Evolutionary conservation across 148 eudicot species (phyloP), one percentile per base, ranked within the genome.

Genomic region (Persicaria tinctoria): DNA sequence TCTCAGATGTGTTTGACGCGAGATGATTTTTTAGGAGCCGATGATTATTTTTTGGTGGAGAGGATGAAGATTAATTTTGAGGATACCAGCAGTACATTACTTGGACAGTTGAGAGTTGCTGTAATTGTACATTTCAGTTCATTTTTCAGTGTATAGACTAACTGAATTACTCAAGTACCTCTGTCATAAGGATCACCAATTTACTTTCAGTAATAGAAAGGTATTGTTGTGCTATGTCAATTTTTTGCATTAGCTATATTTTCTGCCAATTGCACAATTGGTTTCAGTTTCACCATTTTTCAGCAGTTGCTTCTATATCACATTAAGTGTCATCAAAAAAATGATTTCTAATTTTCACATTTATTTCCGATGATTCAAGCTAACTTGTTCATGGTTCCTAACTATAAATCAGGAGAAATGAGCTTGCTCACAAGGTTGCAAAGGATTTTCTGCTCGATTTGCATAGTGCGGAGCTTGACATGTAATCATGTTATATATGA

Each of bases 401-500:
- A 44, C 17, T 47, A 46, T 46, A 8, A 6, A 81, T 1, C 72
- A 96, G 99, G 97, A 92, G 99, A 81, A 96, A 96, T 76, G 97
- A 92, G 79, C 83, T 80, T 72, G 91, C 97, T 51, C 92, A 83
- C 76, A 96, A 90, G 83, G 85, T 78, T 78, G 93, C 97, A 1
- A 96, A 96, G 78, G 99, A 96, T 63, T 90, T 96, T 78, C 76
- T 89, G 79, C 87, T 90, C 77, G 97, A 92, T 82, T 83, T 96
- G 85, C 97, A 92, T 79, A 88, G 88, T 56, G 99, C 93, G 60
- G 86, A 88, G 46, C 80, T 96, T 78, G 97, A 92, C 80, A 53
- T 96, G 99, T 96, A 86, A 12, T 44, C 51, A 46, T 55, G 16
- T 50, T 10, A 23, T 63, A 20, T 20, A 20, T 47, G 47, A 73